Evolutionary conservation across 176 grass and related monocot genomes (phyloP).

Genomic region (Hyparrhenia diplandra): DNA sequence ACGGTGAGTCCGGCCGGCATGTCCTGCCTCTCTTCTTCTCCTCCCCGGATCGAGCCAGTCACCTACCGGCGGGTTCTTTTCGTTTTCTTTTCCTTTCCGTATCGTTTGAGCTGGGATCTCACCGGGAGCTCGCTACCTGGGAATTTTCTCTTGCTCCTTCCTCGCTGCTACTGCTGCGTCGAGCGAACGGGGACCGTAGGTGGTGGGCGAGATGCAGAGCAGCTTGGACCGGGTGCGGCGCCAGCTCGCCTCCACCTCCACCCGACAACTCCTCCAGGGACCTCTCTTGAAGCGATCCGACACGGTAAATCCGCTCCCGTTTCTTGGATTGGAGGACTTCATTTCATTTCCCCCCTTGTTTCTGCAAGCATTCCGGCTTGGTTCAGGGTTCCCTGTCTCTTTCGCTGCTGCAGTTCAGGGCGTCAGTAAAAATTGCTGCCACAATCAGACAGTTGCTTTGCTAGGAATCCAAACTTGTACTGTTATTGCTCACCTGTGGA

Average conservation of each 20-base stretch:
- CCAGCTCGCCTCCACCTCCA: constrained; percentile 72
- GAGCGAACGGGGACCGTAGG: constrained; percentile 21
- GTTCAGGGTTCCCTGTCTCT: not conserved
- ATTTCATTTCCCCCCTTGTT: not conserved
- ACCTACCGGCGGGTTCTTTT: not conserved
- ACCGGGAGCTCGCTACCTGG: not conserved
- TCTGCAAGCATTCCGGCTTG: not conserved
- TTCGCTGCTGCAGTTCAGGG: not conserved
- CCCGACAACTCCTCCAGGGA: constrained; percentile 72
- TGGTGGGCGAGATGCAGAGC: constrained; percentile 60
- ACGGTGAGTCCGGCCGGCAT: constrained; percentile 46
- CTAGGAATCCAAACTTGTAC: too few species aligned
- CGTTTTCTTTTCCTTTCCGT: constrained; percentile 1
- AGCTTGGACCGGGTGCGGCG: constrained; percentile 84
- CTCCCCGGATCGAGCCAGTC: not conserved
- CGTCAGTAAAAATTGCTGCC: not conserved
- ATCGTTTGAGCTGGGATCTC: constrained; percentile 12
- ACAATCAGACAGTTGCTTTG: too few species aligned
- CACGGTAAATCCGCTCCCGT: constrained; percentile 43
- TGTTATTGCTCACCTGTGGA: too few species aligned
- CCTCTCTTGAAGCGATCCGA: constrained; percentile 89
- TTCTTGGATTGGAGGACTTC: too few species aligned
- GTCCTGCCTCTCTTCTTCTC: too few species aligned
- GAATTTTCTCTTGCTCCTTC: constrained; percentile 16
- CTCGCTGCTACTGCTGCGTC: not conserved